Conservation (phyloP, 176 grass and related monocot species). For the Poa annua region DNA sequence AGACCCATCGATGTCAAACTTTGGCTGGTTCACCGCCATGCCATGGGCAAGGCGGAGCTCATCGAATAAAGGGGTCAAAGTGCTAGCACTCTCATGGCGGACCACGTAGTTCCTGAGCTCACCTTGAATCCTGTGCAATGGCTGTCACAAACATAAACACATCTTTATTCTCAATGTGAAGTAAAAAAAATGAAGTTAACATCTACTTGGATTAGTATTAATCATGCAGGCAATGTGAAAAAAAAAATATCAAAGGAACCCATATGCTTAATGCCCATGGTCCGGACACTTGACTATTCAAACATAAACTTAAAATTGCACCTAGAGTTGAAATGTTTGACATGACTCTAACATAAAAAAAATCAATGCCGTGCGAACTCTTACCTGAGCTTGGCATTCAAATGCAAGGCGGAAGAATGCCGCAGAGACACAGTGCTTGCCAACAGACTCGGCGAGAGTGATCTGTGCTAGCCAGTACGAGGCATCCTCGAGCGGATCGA, state of each 20-base stretch:
- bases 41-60: conserved; percentile 64
- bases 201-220: neutral
- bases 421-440: conserved; percentile 66
- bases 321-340: neutral
- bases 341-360: neutral
- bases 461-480: conserved; percentile 80
- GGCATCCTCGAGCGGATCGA: conserved; percentile 59
- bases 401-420: conserved; percentile 76
- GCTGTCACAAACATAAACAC: conserved; percentile 51
- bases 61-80: conserved; percentile 49
- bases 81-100: conserved; percentile 52
- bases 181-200: neutral
- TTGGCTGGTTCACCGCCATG: conserved; percentile 44
- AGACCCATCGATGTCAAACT: conserved; percentile 45
- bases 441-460: conserved; percentile 69
- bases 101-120: conserved; percentile 69
- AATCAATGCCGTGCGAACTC: neutral
- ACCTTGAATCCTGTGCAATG: conserved; percentile 59
- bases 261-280: neutral
- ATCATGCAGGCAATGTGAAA: neutral
- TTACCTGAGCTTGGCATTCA: conserved; percentile 81
- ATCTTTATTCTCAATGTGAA: conserved; percentile 2
- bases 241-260: neutral
- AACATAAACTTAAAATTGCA: conserved; percentile 4
- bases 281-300: neutral